Percentiles rank a stretch among this genome's conserved stretches.
Evolutionary conservation across 495 filamentous ascomycete genomes (phyloP).

Genomic region (Collariella sp.): DNA sequence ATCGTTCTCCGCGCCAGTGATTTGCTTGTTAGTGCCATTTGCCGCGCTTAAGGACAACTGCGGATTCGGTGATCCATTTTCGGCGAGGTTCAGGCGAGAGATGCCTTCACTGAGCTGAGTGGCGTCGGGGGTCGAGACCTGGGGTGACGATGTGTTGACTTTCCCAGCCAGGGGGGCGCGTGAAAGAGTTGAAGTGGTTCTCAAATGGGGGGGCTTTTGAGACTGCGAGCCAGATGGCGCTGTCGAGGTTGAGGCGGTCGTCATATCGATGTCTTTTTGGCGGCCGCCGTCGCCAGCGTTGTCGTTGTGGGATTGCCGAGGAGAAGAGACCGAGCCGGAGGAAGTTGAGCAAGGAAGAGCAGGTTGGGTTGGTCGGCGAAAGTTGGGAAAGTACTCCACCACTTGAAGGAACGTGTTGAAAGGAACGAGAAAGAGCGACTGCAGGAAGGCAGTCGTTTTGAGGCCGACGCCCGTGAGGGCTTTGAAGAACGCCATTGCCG

Average conservation of each 20-base stretch:
- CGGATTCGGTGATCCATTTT: neutral
- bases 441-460: slow-evolving; percentile 19
- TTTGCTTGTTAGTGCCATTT: neutral
- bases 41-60: neutral
- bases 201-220: slow-evolving; percentile 7
- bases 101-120: slow-evolving; percentile 4
- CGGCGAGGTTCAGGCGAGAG: slow-evolving; percentile 4
- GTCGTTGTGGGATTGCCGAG: neutral
- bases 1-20: neutral
- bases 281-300: neutral
- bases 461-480: slow-evolving; percentile 20
- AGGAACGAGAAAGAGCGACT: slow-evolving; percentile 20
- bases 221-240: neutral
- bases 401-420: slow-evolving; percentile 14
- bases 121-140: neutral
- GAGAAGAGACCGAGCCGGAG: neutral
- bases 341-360: slow-evolving; percentile 4
- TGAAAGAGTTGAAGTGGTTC: slow-evolving; percentile 17
- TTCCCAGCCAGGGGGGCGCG: slow-evolving; percentile 10
- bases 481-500: slow-evolving; percentile 20
- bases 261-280: slow-evolving; percentile 8
- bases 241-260: slow-evolving; percentile 7
- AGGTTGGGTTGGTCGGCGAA: slow-evolving; percentile 1
- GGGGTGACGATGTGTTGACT: slow-evolving; percentile 2
- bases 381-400: slow-evolving; percentile 10